Evolutionary conservation across 352 stramenopile species (phyloP), one percentile per base, ranked within the genome.

Genomic region (Pythium vanterpoolii): DNA sequence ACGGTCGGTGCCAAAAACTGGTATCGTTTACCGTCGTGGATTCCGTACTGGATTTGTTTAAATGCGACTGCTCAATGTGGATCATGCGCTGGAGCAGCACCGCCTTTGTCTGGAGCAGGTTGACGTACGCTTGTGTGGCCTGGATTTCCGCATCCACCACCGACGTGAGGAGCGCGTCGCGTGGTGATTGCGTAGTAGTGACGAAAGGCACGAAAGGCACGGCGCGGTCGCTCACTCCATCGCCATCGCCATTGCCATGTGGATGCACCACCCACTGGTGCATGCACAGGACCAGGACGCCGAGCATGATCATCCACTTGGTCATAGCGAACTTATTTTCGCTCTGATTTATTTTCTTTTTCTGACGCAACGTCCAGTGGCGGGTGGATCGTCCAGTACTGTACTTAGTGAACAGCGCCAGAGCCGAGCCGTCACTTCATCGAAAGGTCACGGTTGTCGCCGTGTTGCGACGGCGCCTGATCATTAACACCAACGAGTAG

Each of bases 61-160:
- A n/a, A 9, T 13, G 28, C 18, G 42, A 31, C 5, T 59, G 44
- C 24, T 61, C 30, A 18, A 45, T 60, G 14, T 44, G n/a, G 11
- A 66, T 26, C 44, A 60, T 28, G 33, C 30, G 42, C 26, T 43
- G 14, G 7, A 68, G 39, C 23, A 68, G 34, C 4, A 11, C 6
- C 3, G 30, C 47, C 46, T 68, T 68, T 19, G 31, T 23, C 7
- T 42, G 19, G 1, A 68, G 38, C 4, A 62, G 30, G 16, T 34
- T 24, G 4, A 68, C 26, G 34, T 59, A 43, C 38, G 53, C 40
- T 0, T 28, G 47, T 0, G 60, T 68, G 16, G 52, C 52, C 14
- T 61, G 42, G 49, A 68, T 62, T 27, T 68, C 60, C 0, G 47
- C 52, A 43, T 62, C 60, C 18, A 68, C 34, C 7, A 59, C 19